These are phyloP conservation scores for Pyracantha coccinea DNA, from an alignment of 331 rosid species.

Conservation along the genomic window DNA sequence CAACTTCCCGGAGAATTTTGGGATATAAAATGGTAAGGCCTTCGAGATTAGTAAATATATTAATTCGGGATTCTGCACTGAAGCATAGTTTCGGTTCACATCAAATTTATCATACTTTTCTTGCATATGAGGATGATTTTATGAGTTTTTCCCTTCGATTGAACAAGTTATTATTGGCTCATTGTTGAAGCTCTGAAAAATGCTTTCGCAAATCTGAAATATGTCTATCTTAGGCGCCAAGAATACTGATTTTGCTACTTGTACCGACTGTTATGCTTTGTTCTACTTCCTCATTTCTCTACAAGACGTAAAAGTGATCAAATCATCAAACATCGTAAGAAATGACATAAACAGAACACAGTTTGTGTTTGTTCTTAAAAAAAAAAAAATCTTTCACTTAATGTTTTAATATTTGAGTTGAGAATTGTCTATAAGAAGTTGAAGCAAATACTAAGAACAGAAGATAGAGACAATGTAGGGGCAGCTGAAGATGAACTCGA, in stretches of 20 bases:
- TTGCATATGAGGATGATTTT: neutral
- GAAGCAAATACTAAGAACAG: neutral
- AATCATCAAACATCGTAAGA: neutral
- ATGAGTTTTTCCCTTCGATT: neutral
- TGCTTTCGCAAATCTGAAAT: neutral
- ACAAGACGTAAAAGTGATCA: neutral
- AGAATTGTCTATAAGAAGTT: neutral
- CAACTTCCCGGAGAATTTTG: conserved; percentile 58
- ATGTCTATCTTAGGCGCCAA: neutral
- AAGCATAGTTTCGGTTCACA: neutral
- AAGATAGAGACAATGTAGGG: no score
- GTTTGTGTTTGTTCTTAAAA: neutral
- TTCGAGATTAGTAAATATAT: neutral
- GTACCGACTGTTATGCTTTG: neutral
- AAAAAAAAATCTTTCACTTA: neutral
- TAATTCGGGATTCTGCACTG: neutral
- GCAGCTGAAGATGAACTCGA: no score
- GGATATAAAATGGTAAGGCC: conserved; percentile 54
- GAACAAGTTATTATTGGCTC: neutral
- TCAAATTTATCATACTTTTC: neutral
- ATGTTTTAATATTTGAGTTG: neutral
- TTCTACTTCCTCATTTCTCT: neutral
- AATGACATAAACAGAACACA: neutral
- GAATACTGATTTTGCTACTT: neutral
- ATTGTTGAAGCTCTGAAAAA: neutral